A percentile compares a stretch with the other conserved stretches of the same genome.
phyloP scores from a whole-genome alignment of 2,329 filamentous ascomycete species.

The Trichoderma citrinoviride region DNA sequence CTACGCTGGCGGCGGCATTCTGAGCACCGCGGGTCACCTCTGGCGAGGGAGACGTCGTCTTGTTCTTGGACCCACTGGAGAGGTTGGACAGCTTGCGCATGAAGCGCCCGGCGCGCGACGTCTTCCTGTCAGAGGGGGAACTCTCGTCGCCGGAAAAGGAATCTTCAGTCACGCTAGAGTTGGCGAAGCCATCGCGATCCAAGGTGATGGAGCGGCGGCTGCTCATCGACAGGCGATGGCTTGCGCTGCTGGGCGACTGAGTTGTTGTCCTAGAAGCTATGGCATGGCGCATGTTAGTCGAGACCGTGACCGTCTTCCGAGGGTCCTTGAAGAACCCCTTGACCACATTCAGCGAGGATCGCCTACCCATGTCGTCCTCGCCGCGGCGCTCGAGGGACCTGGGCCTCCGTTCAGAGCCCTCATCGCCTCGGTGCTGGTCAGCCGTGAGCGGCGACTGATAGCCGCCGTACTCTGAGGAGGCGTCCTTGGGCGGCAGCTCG shows the following conservation, averaged over 20 bases:
- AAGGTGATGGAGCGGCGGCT: slow-evolving; percentile 53
- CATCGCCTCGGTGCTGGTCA: slow-evolving; percentile 42
- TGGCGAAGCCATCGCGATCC: slow-evolving; percentile 42
- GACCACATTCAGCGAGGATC: slow-evolving; percentile 59
- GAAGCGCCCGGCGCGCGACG: slow-evolving; percentile 54
- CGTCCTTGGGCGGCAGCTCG: slow-evolving; percentile 42
- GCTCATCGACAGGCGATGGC: slow-evolving; percentile 63
- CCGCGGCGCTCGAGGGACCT: slow-evolving; percentile 35
- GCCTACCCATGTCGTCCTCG: slow-evolving; percentile 44
- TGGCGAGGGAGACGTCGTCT: slow-evolving; percentile 42
- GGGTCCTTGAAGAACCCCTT: slow-evolving; percentile 61
- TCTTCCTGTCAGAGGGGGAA: slow-evolving; percentile 42
- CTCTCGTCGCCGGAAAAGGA: slow-evolving; percentile 49
- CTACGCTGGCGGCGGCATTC: slow-evolving; percentile 28
- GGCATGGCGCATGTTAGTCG: slow-evolving; percentile 41
- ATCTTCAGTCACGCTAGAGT: slow-evolving; percentile 44
- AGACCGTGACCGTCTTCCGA: slow-evolving; percentile 50
- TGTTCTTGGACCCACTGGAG: slow-evolving; percentile 47
- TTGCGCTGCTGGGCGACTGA: slow-evolving; percentile 48
- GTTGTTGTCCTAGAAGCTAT: slow-evolving; percentile 33
- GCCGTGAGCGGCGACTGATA: slow-evolving; percentile 58
- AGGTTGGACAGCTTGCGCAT: slow-evolving; percentile 59
- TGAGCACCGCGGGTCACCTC: slow-evolving; percentile 28
- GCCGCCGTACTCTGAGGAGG: slow-evolving; percentile 44
- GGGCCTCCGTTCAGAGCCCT: slow-evolving; percentile 37